These are phyloP conservation scores for Pseudonectria foliicola DNA, from an alignment of 2,329 filamentous ascomycete species.

Conservation along the genomic window DNA sequence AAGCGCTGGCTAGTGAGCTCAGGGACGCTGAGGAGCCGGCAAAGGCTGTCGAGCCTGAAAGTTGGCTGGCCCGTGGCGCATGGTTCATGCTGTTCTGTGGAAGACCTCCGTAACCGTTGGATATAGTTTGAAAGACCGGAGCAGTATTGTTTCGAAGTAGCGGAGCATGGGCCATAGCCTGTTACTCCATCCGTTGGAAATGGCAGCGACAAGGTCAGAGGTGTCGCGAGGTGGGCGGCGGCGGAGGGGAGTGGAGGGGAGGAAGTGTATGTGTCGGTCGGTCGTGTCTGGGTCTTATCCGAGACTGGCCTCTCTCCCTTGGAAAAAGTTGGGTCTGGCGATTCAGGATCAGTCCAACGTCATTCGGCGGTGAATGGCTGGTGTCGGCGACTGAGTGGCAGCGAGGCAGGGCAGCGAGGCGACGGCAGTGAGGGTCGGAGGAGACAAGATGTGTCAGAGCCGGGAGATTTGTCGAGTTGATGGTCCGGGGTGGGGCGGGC, in stretches of 20 bases:
- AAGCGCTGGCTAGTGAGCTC: conserved; percentile 38
- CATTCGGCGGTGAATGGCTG: conserved; percentile 20
- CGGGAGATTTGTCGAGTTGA: no score
- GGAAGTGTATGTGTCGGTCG: conserved; percentile 1
- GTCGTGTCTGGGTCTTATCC: conserved; percentile 3
- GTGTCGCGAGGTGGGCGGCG: conserved; percentile 5
- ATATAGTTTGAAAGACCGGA: conserved; percentile 44
- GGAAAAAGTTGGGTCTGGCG: conserved; percentile 13
- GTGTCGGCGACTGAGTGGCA: neutral
- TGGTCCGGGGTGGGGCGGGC: no score
- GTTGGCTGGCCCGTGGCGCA: conserved; percentile 51
- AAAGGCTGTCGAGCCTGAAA: conserved; percentile 54
- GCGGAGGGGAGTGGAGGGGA: conserved; percentile 6
- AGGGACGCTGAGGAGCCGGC: conserved; percentile 47
- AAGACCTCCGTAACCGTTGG: conserved; percentile 39
- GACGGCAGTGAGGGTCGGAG: no score
- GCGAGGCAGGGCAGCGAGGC: neutral
- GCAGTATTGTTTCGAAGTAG: conserved; percentile 53
- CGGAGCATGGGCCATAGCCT: conserved; percentile 53
- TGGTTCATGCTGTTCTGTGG: conserved; percentile 43
- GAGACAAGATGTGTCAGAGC: no score
- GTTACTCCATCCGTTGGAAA: conserved; percentile 34
- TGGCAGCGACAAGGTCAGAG: neutral
- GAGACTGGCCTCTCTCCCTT: conserved; percentile 11
- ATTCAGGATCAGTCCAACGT: conserved; percentile 16